Evolutionary conservation across 768 basidiomycete species (phyloP).

Genomic region (Rhodosporidiobolus sp.): DNA sequence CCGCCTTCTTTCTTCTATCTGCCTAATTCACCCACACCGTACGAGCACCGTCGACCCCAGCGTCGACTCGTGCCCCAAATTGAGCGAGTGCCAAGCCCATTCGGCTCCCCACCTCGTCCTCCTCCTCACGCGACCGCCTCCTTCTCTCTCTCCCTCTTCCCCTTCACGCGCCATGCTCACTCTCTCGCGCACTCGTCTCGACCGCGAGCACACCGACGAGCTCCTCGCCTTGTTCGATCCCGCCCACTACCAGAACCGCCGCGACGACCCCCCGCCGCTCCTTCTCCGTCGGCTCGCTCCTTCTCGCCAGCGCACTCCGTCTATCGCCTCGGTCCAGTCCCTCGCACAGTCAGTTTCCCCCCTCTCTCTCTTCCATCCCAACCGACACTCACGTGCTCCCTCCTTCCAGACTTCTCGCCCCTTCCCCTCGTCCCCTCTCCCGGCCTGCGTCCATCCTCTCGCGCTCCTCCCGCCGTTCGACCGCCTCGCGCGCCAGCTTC

Average conservation of each 20-base stretch:
- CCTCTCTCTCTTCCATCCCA: neutral
- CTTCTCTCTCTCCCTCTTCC: neutral
- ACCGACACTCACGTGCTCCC: too few species aligned
- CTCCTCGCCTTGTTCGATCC: conserved; percentile 10
- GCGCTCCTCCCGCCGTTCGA: neutral
- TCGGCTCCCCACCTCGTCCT: too few species aligned
- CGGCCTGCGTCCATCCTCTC: conserved; percentile 1
- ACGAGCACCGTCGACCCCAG: too few species aligned
- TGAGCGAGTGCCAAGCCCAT: too few species aligned
- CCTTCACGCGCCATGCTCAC: neutral
- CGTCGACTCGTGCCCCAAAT: too few species aligned
- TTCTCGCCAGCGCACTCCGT: neutral
- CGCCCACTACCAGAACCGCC: neutral
- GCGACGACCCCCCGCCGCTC: neutral
- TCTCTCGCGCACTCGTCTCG: neutral
- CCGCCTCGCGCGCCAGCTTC: conserved; percentile 10
- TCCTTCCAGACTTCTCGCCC: neutral
- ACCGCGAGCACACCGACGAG: neutral
- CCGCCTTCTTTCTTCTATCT: too few species aligned
- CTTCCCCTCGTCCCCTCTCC: neutral
- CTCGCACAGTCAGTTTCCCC: too few species aligned
- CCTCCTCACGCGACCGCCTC: neutral
- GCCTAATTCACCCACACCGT: too few species aligned
- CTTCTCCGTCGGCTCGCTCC: neutral
- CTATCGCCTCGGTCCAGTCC: neutral